Evolutionary conservation across 1,284 basidiomycete genomes (phyloP), one percentile per base, ranked within the genome.

Genomic region (Cryptococcus deneoformans): DNA sequence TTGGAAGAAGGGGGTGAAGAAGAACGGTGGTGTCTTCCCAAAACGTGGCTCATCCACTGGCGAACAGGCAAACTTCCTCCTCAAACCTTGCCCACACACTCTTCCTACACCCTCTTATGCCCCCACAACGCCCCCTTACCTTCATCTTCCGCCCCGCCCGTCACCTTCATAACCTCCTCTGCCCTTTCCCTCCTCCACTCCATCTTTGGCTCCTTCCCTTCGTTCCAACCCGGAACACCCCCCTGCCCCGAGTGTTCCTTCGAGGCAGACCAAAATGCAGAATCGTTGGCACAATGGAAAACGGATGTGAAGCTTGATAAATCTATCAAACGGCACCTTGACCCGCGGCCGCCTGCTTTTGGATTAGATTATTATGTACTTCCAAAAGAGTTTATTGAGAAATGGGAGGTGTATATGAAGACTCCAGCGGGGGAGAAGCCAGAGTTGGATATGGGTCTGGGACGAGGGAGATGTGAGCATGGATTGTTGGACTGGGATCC

Each of bases 401-500:
- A 46, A n/a, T 73, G 70, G 70, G 29, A 58, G 2, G 51, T 20
- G 6, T 70, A 65, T 29, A 40, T 67, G 39, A 51, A 55, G 24
- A 51, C 46, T 3, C 47, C 45, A 0, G 49, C 50, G 1, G 40
- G 24, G 0, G 38, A 38, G 6, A 46, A 53, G 7, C 71, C 70
- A 0, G 43, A 44, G 1, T 48, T 63, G 12, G 46, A 65, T 0
- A 53, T 65, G 48, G 65, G 63, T 3, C 34, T 66, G 6, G 24
- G 43, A 24, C n/a, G 24, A 16, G 43, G 43, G 43, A 16, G 24
- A 16, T 77, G 75, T 38, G 52, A 57, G n/a, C 75, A 77, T 58
- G 69, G 67, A 0, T n/a, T 58, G 36, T 49, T 75, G 42, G 65
- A 68, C 53, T 64, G 68, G 38, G 73, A 77, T 60, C 70, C 68